phyloP scores from a whole-genome alignment of 176 grass and related monocot genomes.

The Echinochloa phyllopogon region DNA sequence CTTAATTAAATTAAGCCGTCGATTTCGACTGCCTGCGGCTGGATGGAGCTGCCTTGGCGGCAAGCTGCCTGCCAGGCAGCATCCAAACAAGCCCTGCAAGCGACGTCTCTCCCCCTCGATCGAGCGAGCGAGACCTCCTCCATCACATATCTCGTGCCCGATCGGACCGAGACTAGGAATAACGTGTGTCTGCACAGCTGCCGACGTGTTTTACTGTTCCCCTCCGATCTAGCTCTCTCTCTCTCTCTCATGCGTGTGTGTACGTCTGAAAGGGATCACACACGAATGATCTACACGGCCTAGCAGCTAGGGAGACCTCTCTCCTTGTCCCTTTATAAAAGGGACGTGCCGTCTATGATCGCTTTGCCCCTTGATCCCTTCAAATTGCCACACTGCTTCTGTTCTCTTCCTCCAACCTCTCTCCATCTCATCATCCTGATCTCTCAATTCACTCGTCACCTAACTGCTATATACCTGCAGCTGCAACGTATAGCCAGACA shows the following conservation, averaged over 20 bases:
- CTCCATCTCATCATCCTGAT: constrained; percentile 41
- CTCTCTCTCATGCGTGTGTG: constrained; percentile 33
- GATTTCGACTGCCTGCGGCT: too few species aligned
- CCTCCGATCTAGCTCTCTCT: constrained; percentile 37
- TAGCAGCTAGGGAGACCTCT: constrained; percentile 41
- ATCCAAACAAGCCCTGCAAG: too few species aligned
- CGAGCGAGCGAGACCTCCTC: not conserved
- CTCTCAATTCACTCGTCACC: constrained; percentile 33
- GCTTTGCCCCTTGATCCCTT: constrained; percentile 40
- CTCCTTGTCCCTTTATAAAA: constrained; percentile 77
- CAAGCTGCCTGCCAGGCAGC: too few species aligned
- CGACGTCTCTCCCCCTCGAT: not conserved
- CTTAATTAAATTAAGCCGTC: too few species aligned
- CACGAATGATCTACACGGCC: constrained; percentile 53
- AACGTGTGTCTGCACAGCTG: constrained; percentile 44
- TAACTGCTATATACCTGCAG: not conserved
- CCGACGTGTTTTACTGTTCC: constrained; percentile 66
- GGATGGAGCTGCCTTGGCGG: too few species aligned
- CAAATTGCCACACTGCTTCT: constrained; percentile 40
- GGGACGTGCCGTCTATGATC: constrained; percentile 50
- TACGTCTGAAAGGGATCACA: constrained; percentile 51
- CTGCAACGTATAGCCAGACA: not conserved
- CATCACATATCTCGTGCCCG: constrained; percentile 18
- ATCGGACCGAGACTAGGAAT: constrained; percentile 1
- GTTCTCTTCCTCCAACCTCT: not conserved